A percentile compares a stretch with the other conserved stretches of the same genome.
phyloP scores from a whole-genome alignment of 805 yeast species.

The Myxozyma mucilagina region DNA sequence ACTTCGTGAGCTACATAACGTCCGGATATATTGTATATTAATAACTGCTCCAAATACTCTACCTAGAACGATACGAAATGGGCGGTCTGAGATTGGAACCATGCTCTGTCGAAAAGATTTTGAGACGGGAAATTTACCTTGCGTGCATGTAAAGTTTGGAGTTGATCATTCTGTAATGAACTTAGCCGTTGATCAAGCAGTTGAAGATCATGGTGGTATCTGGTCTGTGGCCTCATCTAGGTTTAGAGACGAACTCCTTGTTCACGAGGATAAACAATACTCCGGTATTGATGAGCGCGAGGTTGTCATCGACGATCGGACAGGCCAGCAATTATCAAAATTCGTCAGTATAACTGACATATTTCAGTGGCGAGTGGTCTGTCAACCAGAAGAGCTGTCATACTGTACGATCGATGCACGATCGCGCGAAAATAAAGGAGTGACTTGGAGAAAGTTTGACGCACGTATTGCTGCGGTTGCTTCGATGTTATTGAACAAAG shows the following conservation, averaged over 20 bases:
- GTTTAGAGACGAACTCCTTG: conserved; percentile 60
- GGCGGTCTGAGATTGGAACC: conserved; percentile 90
- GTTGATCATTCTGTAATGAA: conserved; percentile 61
- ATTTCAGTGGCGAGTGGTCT: conserved; percentile 72
- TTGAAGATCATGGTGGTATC: conserved; percentile 74
- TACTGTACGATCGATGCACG: conserved; percentile 48
- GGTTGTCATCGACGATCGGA: conserved; percentile 73
- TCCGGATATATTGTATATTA: conserved; percentile 77
- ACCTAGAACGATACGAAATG: conserved; percentile 81
- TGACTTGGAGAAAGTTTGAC: conserved; percentile 83
- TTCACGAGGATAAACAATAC: conserved; percentile 68
- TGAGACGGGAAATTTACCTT: conserved; percentile 73
- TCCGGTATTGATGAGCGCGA: conserved; percentile 81
- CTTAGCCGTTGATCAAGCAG: conserved; percentile 49
- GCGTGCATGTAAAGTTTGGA: conserved; percentile 79
- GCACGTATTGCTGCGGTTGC: conserved; percentile 73
- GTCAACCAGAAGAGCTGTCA: conserved; percentile 79
- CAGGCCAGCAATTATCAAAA: conserved; percentile 70
- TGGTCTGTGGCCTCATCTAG: conserved; percentile 78
- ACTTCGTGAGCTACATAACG: conserved; percentile 60
- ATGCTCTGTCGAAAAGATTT: conserved; percentile 78
- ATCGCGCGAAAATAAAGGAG: conserved; percentile 51
- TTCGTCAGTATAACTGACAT: conserved; percentile 72
- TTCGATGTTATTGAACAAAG: conserved; percentile 66
- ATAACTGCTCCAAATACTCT: conserved; percentile 77